Base-by-base conservation (phyloP, 345 rosid genomes). In the Fremontodendron californicum region DNA sequence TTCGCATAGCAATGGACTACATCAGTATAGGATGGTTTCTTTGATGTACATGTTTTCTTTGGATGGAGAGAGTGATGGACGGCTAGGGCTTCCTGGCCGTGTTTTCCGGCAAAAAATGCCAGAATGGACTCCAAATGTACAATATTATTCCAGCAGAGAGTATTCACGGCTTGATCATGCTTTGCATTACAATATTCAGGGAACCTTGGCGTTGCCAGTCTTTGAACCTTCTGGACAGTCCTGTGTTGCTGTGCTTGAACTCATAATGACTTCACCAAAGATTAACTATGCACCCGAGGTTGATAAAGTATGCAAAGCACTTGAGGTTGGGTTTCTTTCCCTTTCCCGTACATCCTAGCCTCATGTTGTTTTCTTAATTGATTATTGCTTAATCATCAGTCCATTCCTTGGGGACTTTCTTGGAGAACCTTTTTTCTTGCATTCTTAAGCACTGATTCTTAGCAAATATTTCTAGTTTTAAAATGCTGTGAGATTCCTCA, bases 271-370 rank as follows among this genome's bases (percentile, higher is more conserved):
- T 78, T 91, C 95, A 62, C 92, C 84, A 62, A 90, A 85, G 90
- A 87, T 94, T 61, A 89, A 92, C 81, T 93, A 93, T 75, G 94
- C 93, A 11, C 92, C 98, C 12, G 98, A 90, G 88, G 97, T 93
- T 80, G 97, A 93, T 78, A 94, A 92, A 89, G 94, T 94, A 82
- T 91, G 97, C 92, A 94, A 90, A 87, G 98, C 98, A 43, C 97
- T 94, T 70, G 90, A 94, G 98, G 98, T 94, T 89, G 71, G 92
- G 55, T 63, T 78, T 83, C 85, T 55, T 52, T 27, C 80, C 55
- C 74, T 46, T 35, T 75, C 70, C 23, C 29, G 10, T 29, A 27
- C 66, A 35, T 58, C 31, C 66, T 51, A n/a, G 13, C 11, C 68
- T 25, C 7, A 15, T 37, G 12, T 63, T 27, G 16, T 64, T 31